Base-by-base conservation (phyloP, 2,329 filamentous ascomycete species). In the Leptographium flavum region DNA sequence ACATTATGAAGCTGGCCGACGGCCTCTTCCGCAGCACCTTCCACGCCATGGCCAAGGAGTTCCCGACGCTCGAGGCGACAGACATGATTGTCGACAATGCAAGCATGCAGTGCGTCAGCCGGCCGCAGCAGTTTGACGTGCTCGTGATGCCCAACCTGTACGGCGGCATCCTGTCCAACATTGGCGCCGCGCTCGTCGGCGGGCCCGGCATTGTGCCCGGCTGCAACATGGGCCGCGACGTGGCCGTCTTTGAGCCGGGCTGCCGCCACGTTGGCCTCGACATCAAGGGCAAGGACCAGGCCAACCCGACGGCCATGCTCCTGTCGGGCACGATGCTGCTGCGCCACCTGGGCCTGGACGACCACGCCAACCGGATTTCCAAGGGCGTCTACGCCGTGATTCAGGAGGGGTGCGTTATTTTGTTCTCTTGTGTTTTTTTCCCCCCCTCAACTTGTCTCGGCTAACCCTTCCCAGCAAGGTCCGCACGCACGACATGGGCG, bases 41-140 rank as follows among this genome's bases (percentile, higher is more conserved):
- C 76, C 87, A 94, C 73, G 76, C 81, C 60, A 81, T 92, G 56
- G 85, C 87, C 55, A 84, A 93, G 73, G 87, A 94, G 66, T 98
- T 92, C 73, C 90, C 92, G 49, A 93, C 86, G 52, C 76, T 98
- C 57, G 85, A 95, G 74, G 83, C 82, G 63, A 93, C 93, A 74
- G 92, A 98, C 71, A 95, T 98, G 90, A 98, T 98, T 66, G 92
- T 98, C 68, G 92, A 98, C 73, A 98, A 98, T 69, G 92, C 92
- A 60, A 94, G 86, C 61, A 98, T 98, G 92, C 92, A 98, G 74
- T 93, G 87, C 63, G 92, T 98, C 56, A 88, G 86, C 55, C 77
- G 79, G 55, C 92, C 92, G 51, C 92, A 96, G 71, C 92, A 98
- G 69, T 98, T 98, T 63, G 92, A 98, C 65, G 92, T 98, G 58